Conservation (phyloP, 257 asterid species). For the Gentiana straminea region DNA sequence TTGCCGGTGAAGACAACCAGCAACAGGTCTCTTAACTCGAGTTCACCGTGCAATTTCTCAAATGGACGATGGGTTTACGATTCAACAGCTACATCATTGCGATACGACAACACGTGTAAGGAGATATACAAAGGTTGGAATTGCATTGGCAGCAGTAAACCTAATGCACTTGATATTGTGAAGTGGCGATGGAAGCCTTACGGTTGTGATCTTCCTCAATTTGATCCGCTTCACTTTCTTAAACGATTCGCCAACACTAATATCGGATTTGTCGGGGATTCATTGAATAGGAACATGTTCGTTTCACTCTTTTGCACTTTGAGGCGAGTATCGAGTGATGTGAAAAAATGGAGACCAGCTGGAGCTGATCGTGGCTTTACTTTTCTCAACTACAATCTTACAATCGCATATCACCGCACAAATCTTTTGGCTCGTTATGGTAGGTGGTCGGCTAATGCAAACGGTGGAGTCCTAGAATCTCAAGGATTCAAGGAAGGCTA, state of each 20-base stretch:
- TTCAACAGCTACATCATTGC: constrained; percentile 39
- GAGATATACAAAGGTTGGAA: constrained; percentile 98
- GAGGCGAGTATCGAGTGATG: constrained; percentile 46
- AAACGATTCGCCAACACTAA: constrained; percentile 50
- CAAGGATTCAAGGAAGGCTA: constrained; percentile 91
- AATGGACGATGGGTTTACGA: constrained; percentile 77
- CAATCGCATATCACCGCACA: constrained; percentile 88
- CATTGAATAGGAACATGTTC: constrained; percentile 93
- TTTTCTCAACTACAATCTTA: constrained; percentile 70
- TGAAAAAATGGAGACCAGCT: constrained; percentile 93
- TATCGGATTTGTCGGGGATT: constrained; percentile 94
- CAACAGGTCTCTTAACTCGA: background rate
- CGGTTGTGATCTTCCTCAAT: constrained; percentile 63
- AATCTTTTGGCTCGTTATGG: constrained; percentile 93
- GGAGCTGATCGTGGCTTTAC: constrained; percentile 97
- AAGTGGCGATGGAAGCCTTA: constrained; percentile 94
- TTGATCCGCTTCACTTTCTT: constrained; percentile 60
- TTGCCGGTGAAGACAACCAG: constrained; percentile 11
- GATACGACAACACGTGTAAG: constrained; percentile 78
- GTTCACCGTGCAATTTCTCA: constrained; percentile 44
- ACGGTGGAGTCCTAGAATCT: constrained; percentile 60
- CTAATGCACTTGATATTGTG: constrained; percentile 62
- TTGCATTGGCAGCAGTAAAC: constrained; percentile 64
- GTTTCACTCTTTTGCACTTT: constrained; percentile 80
- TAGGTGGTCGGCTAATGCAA: constrained; percentile 75